Percentiles rank a stretch among this genome's conserved stretches.
These are phyloP conservation scores for Ophiostoma angusticollis DNA, from an alignment of 2,329 filamentous ascomycete species.

Conservation along the genomic window DNA sequence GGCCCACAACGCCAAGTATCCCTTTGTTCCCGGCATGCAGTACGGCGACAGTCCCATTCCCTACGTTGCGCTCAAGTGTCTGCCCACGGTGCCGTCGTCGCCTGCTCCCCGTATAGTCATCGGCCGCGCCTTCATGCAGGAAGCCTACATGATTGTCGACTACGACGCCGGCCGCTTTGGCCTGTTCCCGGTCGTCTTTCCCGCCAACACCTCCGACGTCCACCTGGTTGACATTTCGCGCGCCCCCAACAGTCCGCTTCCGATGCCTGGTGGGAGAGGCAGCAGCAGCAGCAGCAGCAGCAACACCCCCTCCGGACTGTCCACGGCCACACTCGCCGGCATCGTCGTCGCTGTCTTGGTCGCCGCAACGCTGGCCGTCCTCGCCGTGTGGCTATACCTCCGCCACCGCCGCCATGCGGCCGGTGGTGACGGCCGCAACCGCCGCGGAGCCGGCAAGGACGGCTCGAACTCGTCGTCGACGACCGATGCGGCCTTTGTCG, in stretches of 20 bases:
- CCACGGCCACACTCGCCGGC: slow-evolving; percentile 30
- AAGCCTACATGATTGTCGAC: slow-evolving; percentile 47
- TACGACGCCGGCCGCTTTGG: slow-evolving; percentile 42
- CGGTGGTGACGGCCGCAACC: background rate
- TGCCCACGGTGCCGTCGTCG: slow-evolving; percentile 31
- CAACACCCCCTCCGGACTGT: slow-evolving; percentile 20
- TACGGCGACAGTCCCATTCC: slow-evolving; percentile 33
- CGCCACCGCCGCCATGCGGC: slow-evolving; percentile 20
- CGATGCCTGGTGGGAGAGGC: slow-evolving; percentile 24
- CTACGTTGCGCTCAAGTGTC: slow-evolving; percentile 55
- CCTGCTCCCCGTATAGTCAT: slow-evolving; percentile 33
- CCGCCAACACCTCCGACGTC: slow-evolving; percentile 28
- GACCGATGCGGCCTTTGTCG: slow-evolving; percentile 18
- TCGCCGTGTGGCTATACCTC: slow-evolving; percentile 20
- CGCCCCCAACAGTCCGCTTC: slow-evolving; percentile 34
- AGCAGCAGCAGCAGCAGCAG: slow-evolving; percentile 1
- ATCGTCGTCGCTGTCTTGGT: slow-evolving; percentile 31
- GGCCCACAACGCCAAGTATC: slow-evolving; percentile 35
- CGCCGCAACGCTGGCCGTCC: slow-evolving; percentile 20
- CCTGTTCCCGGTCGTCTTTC: slow-evolving; percentile 42
- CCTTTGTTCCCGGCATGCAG: slow-evolving; percentile 31
- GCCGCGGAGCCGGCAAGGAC: slow-evolving; percentile 21
- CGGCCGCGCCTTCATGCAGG: slow-evolving; percentile 57
- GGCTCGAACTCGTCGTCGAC: slow-evolving; percentile 22
- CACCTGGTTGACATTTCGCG: slow-evolving; percentile 30